Evolutionary conservation across 345 rosid species (phyloP).

Genomic region (Gynandropsis gynandra): DNA sequence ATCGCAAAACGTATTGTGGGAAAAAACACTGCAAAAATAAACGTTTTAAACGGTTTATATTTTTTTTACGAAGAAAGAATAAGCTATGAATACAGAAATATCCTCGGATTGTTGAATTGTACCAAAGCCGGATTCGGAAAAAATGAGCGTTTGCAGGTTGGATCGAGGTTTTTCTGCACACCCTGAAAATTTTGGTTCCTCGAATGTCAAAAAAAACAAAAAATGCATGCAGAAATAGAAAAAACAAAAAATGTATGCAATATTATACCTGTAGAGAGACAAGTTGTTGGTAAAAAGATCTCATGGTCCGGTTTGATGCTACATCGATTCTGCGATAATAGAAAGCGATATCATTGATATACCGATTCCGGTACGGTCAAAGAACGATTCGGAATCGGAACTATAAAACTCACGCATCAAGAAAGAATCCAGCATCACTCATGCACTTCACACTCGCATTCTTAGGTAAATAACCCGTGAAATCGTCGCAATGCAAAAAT

Average conservation of each 20-base stretch:
- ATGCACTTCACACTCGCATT: slow-evolving; percentile 72
- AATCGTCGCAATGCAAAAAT: slow-evolving; percentile 59
- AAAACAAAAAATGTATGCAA: background rate
- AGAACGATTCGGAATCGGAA: background rate
- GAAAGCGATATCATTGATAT: background rate
- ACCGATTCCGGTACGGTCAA: background rate
- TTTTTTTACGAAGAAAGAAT: background rate
- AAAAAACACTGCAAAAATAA: slow-evolving; percentile 83
- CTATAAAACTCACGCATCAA: slow-evolving; percentile 55
- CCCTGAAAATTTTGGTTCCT: slow-evolving; percentile 42
- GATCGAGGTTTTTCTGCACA: slow-evolving; percentile 48
- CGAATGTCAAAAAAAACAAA: background rate
- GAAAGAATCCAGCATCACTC: slow-evolving; percentile 93
- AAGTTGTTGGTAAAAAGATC: slow-evolving; percentile 49
- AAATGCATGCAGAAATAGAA: too few species aligned
- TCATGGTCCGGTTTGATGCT: slow-evolving; percentile 50
- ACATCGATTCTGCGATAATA: slow-evolving; percentile 56
- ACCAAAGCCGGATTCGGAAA: slow-evolving; percentile 51
- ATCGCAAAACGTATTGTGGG: slow-evolving; percentile 66
- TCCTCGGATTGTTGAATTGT: slow-evolving; percentile 17
- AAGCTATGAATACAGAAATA: background rate
- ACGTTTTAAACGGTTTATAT: too few species aligned
- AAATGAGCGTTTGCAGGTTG: slow-evolving; percentile 42
- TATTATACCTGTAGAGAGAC: slow-evolving; percentile 54
- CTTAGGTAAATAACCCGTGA: slow-evolving; percentile 43